Evolutionary conservation across 192 early-diverging fungal genomes (phyloP).

Genomic region (Oehlia diaphana): DNA sequence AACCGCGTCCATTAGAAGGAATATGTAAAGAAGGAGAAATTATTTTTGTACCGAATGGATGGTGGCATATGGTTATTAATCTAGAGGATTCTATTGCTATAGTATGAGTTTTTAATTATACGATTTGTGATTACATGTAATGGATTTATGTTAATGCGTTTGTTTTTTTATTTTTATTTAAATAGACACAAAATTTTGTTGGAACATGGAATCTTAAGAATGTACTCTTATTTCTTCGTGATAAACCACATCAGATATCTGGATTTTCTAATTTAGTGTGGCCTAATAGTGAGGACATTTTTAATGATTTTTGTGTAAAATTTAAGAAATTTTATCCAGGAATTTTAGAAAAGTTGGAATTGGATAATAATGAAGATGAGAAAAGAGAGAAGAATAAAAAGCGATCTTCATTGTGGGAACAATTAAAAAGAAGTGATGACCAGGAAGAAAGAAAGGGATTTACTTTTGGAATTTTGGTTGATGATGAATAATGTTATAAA

Average conservation of each 20-base stretch:
- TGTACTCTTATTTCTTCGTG: slow-evolving; percentile 49
- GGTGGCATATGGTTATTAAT: slow-evolving; percentile 80
- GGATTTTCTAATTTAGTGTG: slow-evolving; percentile 30
- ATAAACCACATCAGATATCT: slow-evolving; percentile 54
- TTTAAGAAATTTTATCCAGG: slow-evolving; percentile 10
- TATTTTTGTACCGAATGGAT: slow-evolving; percentile 69
- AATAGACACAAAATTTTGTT: slow-evolving; percentile 72
- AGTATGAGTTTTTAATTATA: background rate
- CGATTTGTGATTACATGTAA: background rate
- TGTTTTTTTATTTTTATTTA: background rate
- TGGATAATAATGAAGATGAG: background rate
- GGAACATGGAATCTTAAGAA: slow-evolving; percentile 51
- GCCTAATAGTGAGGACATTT: background rate
- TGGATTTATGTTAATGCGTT: background rate
- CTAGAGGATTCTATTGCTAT: slow-evolving; percentile 66
- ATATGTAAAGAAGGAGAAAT: slow-evolving; percentile 68
- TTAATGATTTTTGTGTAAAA: slow-evolving; percentile 3
- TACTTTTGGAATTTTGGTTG: background rate
- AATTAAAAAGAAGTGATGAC: background rate
- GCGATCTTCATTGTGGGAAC: background rate
- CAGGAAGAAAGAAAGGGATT: background rate
- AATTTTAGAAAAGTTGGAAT: slow-evolving; percentile 1
- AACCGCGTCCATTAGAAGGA: slow-evolving; percentile 53
- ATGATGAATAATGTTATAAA: background rate
- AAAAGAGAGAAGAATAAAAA: background rate